These are phyloP conservation scores for Stachybotrys elegans DNA, from an alignment of 2,329 filamentous ascomycete genomes.

Conservation along the genomic window DNA sequence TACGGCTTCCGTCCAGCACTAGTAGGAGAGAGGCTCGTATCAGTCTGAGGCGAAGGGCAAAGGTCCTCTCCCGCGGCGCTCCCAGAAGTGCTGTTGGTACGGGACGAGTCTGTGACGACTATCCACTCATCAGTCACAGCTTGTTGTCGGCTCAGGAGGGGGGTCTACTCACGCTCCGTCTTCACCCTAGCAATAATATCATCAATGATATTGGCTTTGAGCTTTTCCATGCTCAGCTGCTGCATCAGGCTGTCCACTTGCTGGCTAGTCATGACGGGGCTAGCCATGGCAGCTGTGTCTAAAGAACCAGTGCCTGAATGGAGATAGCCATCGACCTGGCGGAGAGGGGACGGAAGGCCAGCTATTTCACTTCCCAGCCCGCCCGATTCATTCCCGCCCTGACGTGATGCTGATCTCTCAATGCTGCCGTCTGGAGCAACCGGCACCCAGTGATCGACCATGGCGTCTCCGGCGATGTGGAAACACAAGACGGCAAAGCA, in stretches of 20 bases:
- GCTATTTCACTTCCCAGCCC: too few relatives aligned
- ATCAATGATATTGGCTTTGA: conserved; percentile 19
- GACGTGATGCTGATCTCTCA: background rate
- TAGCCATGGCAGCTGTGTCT: too few relatives aligned
- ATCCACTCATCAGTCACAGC: background rate
- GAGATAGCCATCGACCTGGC: too few relatives aligned
- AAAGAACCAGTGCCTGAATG: too few relatives aligned
- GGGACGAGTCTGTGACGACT: background rate
- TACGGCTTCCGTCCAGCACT: conserved; percentile 4
- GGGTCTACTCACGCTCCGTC: conserved; percentile 15
- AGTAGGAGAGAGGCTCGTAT: conserved; percentile 4
- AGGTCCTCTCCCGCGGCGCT: background rate
- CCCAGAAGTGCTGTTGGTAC: background rate
- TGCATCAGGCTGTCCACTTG: conserved; percentile 17
- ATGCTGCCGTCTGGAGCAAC: background rate
- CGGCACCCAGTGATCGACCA: background rate
- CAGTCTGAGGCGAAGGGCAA: conserved; percentile 13
- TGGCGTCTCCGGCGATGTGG: background rate
- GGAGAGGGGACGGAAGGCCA: too few relatives aligned
- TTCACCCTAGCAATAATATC: conserved; percentile 20
- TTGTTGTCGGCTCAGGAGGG: background rate
- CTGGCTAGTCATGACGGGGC: too few relatives aligned
- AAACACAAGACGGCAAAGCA: background rate
- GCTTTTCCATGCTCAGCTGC: conserved; percentile 18
- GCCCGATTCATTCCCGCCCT: too few relatives aligned